Base-by-base conservation (phyloP, 2,329 filamentous ascomycete genomes). In the Malbranchea cinnamomea region DNA sequence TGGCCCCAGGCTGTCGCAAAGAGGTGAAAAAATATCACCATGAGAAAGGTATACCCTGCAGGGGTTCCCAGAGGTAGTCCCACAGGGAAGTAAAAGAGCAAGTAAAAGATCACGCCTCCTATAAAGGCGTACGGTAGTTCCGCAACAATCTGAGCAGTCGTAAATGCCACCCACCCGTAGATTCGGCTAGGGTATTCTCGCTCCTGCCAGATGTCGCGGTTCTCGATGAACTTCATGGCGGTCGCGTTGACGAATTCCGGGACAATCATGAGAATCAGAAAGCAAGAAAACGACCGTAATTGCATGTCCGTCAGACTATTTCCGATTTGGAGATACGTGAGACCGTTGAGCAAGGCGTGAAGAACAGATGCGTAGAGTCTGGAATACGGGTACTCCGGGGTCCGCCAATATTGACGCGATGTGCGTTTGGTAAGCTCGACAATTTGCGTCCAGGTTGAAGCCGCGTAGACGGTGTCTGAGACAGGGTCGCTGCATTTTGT, bases 1-100 rank as follows among this genome's bases (percentile, higher is more conserved):
- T 81, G 78, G 9, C 76, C 79, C 78, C 73, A 83, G 37, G 62
- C 71, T 18, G 64, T 67, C 46, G 71, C 65, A 57, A 81, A 82
- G 2, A 82, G 50, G 55, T 72, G 79, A 54, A 82, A 81, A 1
- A 83, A 57, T 41, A 82, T 53, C 2, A 68, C 70, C 74, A 84
- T 81, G 12, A 83, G 52, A 54, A 74, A 84, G 5, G 71, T 66
- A 44, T 82, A 83, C 3, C 77, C 78, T 0, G 75, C 66, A 0
- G 69, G 62, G 18, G 68, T 65, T 19, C 75, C 67, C 1, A 63
- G 59, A 0, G 78, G 74, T 1, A 83, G 54, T 0, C 80, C 79
- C 0, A 73, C 67, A 0, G 76, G 66, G 46, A 66, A 83, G 52
- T 83, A 83, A 70, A 77, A 83, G 0, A 79, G 51, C 0, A 70